Evolutionary conservation across 768 basidiomycete genomes (phyloP).

Genomic region (Russula emetica): DNA sequence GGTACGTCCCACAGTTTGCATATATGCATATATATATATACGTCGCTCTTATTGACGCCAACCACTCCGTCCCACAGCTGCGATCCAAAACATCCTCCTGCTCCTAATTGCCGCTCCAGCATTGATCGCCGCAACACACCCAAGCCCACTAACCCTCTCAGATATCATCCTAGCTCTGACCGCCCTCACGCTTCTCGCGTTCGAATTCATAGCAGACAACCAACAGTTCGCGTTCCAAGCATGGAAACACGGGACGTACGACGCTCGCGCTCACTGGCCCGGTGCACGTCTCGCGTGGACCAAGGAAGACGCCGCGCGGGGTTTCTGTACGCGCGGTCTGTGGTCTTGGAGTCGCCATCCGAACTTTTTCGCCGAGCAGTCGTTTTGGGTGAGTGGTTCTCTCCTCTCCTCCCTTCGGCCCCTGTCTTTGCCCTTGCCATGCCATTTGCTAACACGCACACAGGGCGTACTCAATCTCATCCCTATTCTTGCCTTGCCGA

Average conservation of each 20-base stretch:
- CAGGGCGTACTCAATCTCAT: constrained; percentile 68
- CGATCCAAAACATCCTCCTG: constrained; percentile 77
- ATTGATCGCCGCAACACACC: constrained; percentile 51
- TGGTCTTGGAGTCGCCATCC: constrained; percentile 90
- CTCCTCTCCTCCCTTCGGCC: not conserved
- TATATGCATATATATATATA: too few species aligned
- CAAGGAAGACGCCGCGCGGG: constrained; percentile 63
- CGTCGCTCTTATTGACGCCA: not conserved
- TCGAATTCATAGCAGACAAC: constrained; percentile 87
- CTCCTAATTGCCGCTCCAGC: constrained; percentile 63
- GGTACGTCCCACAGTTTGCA: constrained; percentile 37
- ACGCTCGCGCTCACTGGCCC: constrained; percentile 45
- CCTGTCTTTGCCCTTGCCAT: too few species aligned
- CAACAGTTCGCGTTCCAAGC: constrained; percentile 85
- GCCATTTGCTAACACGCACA: not conserved
- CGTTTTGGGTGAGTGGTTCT: constrained; percentile 59
- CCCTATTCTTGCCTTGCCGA: constrained; percentile 49
- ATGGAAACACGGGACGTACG: constrained; percentile 53
- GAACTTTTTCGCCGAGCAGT: constrained; percentile 88
- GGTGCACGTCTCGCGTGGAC: constrained; percentile 66
- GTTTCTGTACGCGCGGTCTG: constrained; percentile 79
- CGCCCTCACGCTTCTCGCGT: constrained; percentile 53
- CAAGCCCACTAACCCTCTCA: constrained; percentile 47
- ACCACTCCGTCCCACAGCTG: constrained; percentile 38
- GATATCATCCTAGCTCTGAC: constrained; percentile 61